Conservation (phyloP, 179 eudicot genomes). For the Silene vulgaris region DNA sequence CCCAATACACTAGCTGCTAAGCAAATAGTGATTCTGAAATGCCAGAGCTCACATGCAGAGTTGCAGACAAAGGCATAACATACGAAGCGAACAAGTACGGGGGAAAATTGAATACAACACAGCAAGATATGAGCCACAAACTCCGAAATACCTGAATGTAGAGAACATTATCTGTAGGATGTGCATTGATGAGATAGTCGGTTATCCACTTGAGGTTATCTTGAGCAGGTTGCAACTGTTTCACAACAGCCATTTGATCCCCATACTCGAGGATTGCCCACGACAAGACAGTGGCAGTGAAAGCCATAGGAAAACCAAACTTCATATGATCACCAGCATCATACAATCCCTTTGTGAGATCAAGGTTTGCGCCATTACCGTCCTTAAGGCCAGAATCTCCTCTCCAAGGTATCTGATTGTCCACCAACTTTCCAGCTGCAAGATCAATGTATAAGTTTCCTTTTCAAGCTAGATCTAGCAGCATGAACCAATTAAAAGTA, state of each 20-base stretch:
- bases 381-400: slow-evolving; percentile 78
- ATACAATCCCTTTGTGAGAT: slow-evolving; percentile 78
- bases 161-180: slow-evolving; percentile 62
- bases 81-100: neutral
- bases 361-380: slow-evolving; percentile 60
- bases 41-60: neutral
- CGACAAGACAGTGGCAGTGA: slow-evolving; percentile 78
- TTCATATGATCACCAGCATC: slow-evolving; percentile 97
- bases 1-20: neutral
- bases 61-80: neutral
- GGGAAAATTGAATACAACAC: neutral
- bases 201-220: slow-evolving; percentile 83
- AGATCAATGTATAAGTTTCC: slow-evolving; percentile 12
- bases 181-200: slow-evolving; percentile 69
- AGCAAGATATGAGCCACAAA: neutral
- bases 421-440: slow-evolving; percentile 81
- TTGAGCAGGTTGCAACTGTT: slow-evolving; percentile 62
- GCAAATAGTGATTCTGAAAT: too few species aligned
- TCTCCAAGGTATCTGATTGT: slow-evolving; percentile 76
- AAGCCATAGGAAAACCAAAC: slow-evolving; percentile 91
- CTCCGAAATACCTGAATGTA: slow-evolving; percentile 58
- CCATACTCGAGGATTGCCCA: slow-evolving; percentile 91
- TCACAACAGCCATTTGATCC: slow-evolving; percentile 57
- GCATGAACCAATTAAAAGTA: neutral
- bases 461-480: slow-evolving; percentile 6